phyloP scores from a whole-genome alignment of 768 basidiomycete genomes.

The Russula sp. region DNA sequence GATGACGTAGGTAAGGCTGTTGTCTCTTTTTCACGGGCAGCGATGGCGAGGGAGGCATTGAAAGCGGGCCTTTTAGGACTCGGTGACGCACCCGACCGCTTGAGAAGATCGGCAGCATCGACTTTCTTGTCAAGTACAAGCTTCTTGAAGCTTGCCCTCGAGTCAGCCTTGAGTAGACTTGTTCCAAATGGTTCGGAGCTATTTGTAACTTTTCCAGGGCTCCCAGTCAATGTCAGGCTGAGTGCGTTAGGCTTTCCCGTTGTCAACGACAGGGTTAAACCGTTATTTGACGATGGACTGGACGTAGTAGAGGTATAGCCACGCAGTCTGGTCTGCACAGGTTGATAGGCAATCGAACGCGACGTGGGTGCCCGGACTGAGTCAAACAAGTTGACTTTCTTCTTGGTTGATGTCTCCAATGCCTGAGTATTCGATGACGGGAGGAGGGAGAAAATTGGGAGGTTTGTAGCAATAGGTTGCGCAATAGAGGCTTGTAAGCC shows the following conservation, averaged over 20 bases:
- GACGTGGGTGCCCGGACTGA: slow-evolving; percentile 68
- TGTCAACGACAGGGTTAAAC: slow-evolving; percentile 42
- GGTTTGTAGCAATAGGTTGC: slow-evolving; percentile 71
- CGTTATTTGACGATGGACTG: slow-evolving; percentile 39
- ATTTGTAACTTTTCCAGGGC: slow-evolving; percentile 37
- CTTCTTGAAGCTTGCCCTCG: slow-evolving; percentile 86
- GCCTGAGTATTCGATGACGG: slow-evolving; percentile 63
- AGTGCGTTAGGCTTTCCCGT: slow-evolving; percentile 57
- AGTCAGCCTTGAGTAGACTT: slow-evolving; percentile 64
- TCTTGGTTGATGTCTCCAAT: slow-evolving; percentile 63
- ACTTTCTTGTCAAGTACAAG: slow-evolving; percentile 84
- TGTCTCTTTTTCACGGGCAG: slow-evolving; percentile 70
- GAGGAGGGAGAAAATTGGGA: slow-evolving; percentile 73
- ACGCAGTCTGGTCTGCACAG: slow-evolving; percentile 61
- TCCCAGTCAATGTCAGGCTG: slow-evolving; percentile 48
- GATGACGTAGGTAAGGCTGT: slow-evolving; percentile 33
- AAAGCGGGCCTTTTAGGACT: slow-evolving; percentile 57
- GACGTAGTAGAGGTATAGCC: slow-evolving; percentile 57
- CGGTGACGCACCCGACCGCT: slow-evolving; percentile 32
- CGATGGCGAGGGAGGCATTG: slow-evolving; percentile 70
- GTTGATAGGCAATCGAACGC: slow-evolving; percentile 63
- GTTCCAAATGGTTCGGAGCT: slow-evolving; percentile 62
- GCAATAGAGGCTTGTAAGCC: slow-evolving; percentile 87
- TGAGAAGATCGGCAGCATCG: slow-evolving; percentile 67
- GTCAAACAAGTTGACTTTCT: slow-evolving; percentile 78